Conservation (phyloP, 2,329 filamentous ascomycete genomes). For the Aureobasidium uvarum region DNA sequence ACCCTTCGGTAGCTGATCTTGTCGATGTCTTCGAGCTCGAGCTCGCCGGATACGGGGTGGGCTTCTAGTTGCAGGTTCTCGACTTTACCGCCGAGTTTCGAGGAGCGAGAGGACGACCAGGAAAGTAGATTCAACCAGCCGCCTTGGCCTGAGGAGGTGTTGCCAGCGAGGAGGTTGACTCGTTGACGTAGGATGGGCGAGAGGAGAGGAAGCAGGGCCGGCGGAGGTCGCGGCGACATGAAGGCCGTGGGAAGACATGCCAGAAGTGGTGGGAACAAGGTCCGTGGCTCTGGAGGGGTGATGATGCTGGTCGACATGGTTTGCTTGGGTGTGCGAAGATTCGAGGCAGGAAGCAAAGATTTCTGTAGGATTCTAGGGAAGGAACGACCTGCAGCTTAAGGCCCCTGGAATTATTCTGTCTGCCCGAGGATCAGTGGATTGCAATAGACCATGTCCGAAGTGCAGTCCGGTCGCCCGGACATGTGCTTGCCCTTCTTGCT, state of each 20-base stretch:
- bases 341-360: neutral
- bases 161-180: constrained; percentile 57
- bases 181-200: constrained; percentile 64
- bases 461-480: neutral
- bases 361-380: neutral
- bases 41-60: constrained; percentile 77
- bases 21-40: constrained; percentile 69
- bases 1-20: constrained; percentile 64
- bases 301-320: constrained; percentile 43
- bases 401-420: neutral
- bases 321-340: no score
- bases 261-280: constrained; percentile 61
- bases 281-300: constrained; percentile 54
- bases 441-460: neutral
- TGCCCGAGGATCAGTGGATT: constrained; percentile 7
- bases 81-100: constrained; percentile 60
- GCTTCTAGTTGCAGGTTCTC: constrained; percentile 66
- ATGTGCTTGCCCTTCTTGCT: neutral
- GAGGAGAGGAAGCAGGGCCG: constrained; percentile 59
- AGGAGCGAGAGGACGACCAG: constrained; percentile 60
- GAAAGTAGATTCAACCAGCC: constrained; percentile 69
- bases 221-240: constrained; percentile 58
- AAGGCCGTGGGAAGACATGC: constrained; percentile 63
- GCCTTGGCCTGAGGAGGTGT: constrained; percentile 48
- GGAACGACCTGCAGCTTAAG: neutral